Evolutionary conservation across 306 rosid species (phyloP), one percentile per base, ranked within the genome.

Genomic region (Glycyrrhiza uralensis): DNA sequence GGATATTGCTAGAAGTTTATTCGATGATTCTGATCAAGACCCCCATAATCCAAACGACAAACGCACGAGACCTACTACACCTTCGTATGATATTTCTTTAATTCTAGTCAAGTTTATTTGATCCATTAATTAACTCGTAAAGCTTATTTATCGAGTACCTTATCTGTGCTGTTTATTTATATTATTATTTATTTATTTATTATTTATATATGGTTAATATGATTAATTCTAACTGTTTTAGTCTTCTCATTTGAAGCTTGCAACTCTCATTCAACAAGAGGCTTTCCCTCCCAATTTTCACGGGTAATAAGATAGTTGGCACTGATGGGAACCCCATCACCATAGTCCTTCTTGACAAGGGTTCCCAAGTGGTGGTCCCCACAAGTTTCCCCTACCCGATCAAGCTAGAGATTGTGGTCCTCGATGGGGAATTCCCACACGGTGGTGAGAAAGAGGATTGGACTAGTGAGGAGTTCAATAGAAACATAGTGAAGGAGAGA

Each of bases 351-450:
- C 77, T 85, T 5, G 89, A 89, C 75, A 85, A 72, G 23, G 60
- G 55, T 0, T 69, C 29, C 19, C n/a, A n/a, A n/a, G n/a, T n/a
- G n/a, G n/a, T 11, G 52, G 73, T 80, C 41, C 81, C 83, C 4
- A 80, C 86, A 0, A 63, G 57, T 26, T 80, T 89, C 11, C 60
- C 85, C 1, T 57, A 83, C 1, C 56, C 91, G 0, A 14, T 84
- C 22, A 91, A 89, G 72, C 80, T 95, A 0, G 96, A 95, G 26
- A 52, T 95, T 0, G 85, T 95, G 15, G 97, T 91, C 26, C 76
- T 95, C 0, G 92, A 95, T 23, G 99, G 99, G 7, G 99, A 95
- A 18, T 95, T 95, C 64, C 81, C 87, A 0, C 3, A 10, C n/a
- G n/a, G n/a, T 0, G 44, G 18, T 0, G 89, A 79, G 6, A 36